phyloP scores from a whole-genome alignment of 345 rosid species.

The Anacardium occidentale region DNA sequence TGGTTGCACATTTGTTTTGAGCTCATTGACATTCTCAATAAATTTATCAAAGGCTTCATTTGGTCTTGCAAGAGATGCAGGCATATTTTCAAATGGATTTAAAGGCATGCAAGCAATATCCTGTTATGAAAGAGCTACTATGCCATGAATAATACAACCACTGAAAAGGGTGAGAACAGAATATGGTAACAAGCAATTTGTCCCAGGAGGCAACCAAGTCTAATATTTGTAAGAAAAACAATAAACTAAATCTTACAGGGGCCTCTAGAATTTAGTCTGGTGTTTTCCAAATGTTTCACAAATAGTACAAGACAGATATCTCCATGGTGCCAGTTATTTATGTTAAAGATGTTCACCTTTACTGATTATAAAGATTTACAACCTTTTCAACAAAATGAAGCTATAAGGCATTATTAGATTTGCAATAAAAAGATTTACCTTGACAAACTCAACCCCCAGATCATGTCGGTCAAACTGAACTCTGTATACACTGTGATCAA shows the following conservation, averaged over 20 bases:
- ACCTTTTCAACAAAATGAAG: conserved; percentile 4
- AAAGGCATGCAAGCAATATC: conserved; percentile 84
- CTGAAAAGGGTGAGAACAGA: background rate
- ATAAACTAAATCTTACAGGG: background rate
- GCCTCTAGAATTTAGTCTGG: background rate
- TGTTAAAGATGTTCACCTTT: background rate
- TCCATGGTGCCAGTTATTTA: background rate
- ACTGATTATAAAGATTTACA: background rate
- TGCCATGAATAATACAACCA: background rate
- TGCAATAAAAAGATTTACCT: conserved; percentile 41
- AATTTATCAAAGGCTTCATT: conserved; percentile 39
- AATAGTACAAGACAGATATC: background rate
- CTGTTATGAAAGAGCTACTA: conserved; percentile 41
- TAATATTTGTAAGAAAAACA: background rate
- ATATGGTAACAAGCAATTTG: background rate
- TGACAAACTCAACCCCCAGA: conserved; percentile 73
- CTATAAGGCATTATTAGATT: background rate
- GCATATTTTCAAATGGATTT: conserved; percentile 66
- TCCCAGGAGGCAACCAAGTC: background rate
- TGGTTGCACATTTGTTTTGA: conserved; percentile 49
- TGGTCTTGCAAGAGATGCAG: conserved; percentile 61
- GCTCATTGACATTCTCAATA: conserved; percentile 46
- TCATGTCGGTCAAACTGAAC: conserved; percentile 67
- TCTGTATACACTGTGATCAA: conserved; percentile 57
- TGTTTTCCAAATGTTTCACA: too few relatives aligned